These are phyloP conservation scores for Trametes elegans DNA, from an alignment of 768 basidiomycete genomes.

Conservation along the genomic window DNA sequence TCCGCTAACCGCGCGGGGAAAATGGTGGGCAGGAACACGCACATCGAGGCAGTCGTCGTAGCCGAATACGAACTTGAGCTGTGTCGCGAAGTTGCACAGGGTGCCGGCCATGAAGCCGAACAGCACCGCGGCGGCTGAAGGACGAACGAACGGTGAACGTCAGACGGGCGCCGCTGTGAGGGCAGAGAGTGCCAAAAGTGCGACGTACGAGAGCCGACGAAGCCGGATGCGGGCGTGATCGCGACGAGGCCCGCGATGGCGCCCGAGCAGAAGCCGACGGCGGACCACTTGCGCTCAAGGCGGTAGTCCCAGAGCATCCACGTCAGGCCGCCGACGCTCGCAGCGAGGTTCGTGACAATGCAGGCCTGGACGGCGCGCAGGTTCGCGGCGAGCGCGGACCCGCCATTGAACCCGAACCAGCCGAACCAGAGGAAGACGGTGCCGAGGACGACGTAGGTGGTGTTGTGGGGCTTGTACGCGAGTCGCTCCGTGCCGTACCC, in stretches of 20 bases:
- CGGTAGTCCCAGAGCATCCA: conserved; percentile 98
- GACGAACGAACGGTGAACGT: too few species aligned
- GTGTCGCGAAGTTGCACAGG: conserved; percentile 92
- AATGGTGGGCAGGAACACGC: conserved; percentile 33
- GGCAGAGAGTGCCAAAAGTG: neutral
- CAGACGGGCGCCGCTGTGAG: too few species aligned
- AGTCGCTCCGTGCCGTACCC: conserved; percentile 91
- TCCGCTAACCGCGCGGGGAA: too few species aligned
- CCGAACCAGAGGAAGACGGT: conserved; percentile 94
- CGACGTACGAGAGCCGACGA: conserved; percentile 67
- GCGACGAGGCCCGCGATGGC: conserved; percentile 89
- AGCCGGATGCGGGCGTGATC: conserved; percentile 85
- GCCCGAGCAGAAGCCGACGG: conserved; percentile 94
- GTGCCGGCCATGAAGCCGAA: conserved; percentile 86
- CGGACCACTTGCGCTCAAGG: conserved; percentile 90
- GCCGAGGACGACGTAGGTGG: conserved; percentile 89
- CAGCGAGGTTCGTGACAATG: conserved; percentile 92
- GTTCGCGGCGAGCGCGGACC: conserved; percentile 86
- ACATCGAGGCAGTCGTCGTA: conserved; percentile 85
- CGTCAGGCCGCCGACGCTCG: conserved; percentile 80
- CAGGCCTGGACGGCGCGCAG: conserved; percentile 85
- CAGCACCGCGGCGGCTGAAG: conserved; percentile 77
- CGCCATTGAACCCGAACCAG: conserved; percentile 97
- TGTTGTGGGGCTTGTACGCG: conserved; percentile 93
- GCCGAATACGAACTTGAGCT: conserved; percentile 78